Base-by-base conservation (phyloP, 805 yeast species). In the Lipomyces japonicus region DNA sequence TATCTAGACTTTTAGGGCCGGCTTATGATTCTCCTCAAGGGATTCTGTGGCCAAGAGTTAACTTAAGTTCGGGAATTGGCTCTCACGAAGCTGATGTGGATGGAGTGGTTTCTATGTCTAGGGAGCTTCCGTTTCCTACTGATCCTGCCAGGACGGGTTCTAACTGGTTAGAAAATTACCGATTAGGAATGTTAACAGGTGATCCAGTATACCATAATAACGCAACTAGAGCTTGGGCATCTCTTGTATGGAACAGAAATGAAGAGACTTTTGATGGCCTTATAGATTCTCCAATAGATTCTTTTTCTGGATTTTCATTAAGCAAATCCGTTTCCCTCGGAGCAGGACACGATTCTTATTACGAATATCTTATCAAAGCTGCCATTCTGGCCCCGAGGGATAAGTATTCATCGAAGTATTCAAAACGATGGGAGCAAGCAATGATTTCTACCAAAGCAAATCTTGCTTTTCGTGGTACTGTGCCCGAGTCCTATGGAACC, bases 1-100 rank as follows among this genome's bases (percentile, higher is more conserved):
- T 75, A 4, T 78, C 72, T 1, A 67, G 68, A 35, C 64, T 74
- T 46, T 58, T 75, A 19, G 59, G 75, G 45, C 71, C 74, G 28
- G 68, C 77, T 0, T 76, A 72, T 53, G 80, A 75, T 51, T 75
- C 80, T 0, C 78, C 79, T 14, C 72, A 73, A 50, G 65, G 72
- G 28, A 61, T 76, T 57, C 79, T 73, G 44, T 65, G 72, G 0
- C 62, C 59, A 1, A 44, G 59, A 14, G 49, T 55, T 25, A 40
- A 52, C 43, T 44, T 54, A 10, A 12, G 35, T 6, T 21, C 37
- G 14, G 26, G 43, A 14, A 12, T 43, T 7, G 58, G 58, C 26
- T 40, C 39, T 14, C 42, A 44, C 24, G 50, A 44, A 39, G 34
- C 32, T 10, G 40, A 30, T 19, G 31, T 28, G 3, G 43, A 26